Evolutionary conservation across 352 stramenopile genomes (phyloP), one percentile per base, ranked within the genome.

Genomic region (Thalassiosira livingstoniorum): DNA sequence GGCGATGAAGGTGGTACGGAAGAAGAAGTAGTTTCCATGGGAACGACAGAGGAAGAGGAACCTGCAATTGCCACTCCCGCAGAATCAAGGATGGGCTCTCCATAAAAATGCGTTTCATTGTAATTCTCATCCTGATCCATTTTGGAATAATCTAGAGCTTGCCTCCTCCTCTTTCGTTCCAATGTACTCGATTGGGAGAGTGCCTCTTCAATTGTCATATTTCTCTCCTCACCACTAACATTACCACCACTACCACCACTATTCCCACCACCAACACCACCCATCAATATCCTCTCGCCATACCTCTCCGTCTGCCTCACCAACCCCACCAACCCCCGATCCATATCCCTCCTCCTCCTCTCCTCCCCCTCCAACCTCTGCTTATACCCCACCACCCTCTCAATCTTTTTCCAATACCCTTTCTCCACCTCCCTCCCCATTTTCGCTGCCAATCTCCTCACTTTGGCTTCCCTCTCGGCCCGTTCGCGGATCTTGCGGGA

Each of bases 351-450:
- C 73, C 90, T 72, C 51, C 93, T 83, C 55, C 94, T 71, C 68
- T 95, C 90, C 64, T 99, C 96, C 4, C 92, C 91, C 79, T 97
- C 90, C 15, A 98, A 68, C 78, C 98, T 98, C 85, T 99, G 96
- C 87, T 99, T 99, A 83, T 98, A 99, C 27, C 94, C 93, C 62
- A 99, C 97, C 61, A 99, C 95, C 76, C 98, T 97, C 92, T 99
- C 97, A 73, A 99, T 98, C 87, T 99, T 99, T 43, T 83, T 90
- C 97, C 98, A 99, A 96, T 97, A 99, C 34, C 95, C 94, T 61
- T 96, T 95, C 7, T 98, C 87, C 29, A 99, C 94, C 43, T 97
- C 92, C 1, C 97, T 75, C 0, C 91, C 93, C 0, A 99, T 92
- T 58, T 93, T 92, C 0, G 91, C 94, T 0, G 95, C 96, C 0